Evolutionary conservation across 805 yeast genomes (phyloP), one percentile per base, ranked within the genome.

Genomic region (Metschnikowia proteae): DNA sequence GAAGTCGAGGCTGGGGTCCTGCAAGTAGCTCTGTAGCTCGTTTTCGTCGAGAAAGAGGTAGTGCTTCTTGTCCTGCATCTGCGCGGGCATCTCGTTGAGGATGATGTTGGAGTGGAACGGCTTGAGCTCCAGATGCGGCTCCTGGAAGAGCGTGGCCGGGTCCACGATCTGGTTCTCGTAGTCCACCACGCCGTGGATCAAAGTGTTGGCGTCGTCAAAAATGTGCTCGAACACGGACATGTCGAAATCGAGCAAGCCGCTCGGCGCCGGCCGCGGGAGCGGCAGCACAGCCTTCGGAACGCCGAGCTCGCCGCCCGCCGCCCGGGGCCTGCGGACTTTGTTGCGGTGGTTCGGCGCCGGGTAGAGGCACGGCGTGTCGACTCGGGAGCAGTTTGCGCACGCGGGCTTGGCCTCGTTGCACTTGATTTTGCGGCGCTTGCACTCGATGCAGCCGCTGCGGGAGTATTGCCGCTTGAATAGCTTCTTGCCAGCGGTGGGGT

Each of bases 351-450:
- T 41, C 3, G 52, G 55, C 28, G 22, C 51, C 1, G 59, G 60
- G 28, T 46, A 57, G 17, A 48, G 44, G 39, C 60, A 57, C 7
- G 41, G 34, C 22, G 32, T 31, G 5, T 46, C 36, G 22, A 49
- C 55, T 17, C 57, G 52, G 32, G 28, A 42, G 46, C 60, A 57
- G 38, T 47, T 50, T 22, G 55, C 56, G 43, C 60, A 57, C n/a
- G 23, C 22, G 9, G 60, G 60, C 27, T 47, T 53, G 38, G 28
- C 51, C 48, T 57, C 60, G 41, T 57, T 53, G 43, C 60, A 57
- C 38, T 57, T 57, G 49, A 55, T 51, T 35, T 57, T 57, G 42
- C 60, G 59, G 25, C 59, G 52, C 48, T 57, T 57, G 48, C 60
- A 57, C 51, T 55, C 60, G 7, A 41, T 39, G 47, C 60, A 57